Evolutionary conservation across 331 rosid species (phyloP).

Genomic region (Erythrophleum ivorense): DNA sequence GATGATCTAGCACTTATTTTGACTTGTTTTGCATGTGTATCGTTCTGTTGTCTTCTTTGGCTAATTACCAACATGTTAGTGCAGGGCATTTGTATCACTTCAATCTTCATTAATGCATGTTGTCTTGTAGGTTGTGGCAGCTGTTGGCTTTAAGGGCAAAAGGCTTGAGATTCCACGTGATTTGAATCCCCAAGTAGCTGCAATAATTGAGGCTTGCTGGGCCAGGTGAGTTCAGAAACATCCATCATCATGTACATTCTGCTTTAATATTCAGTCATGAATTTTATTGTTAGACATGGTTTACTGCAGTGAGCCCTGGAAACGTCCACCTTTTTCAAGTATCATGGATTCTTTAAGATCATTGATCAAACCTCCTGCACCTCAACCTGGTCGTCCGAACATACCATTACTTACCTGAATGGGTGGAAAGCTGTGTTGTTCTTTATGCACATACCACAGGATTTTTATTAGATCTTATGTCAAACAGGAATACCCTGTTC

Average conservation of each 20-base stretch:
- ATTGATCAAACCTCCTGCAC: constrained; percentile 69
- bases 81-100: constrained; percentile 12
- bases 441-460: constrained; percentile 66
- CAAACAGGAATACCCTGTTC: constrained; percentile 53
- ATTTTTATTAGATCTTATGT: constrained; percentile 57
- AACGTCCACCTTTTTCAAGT: constrained; percentile 86
- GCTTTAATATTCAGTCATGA: constrained; percentile 5
- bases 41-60: not conserved
- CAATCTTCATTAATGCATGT: constrained; percentile 16
- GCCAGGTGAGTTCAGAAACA: constrained; percentile 72
- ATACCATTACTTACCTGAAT: constrained; percentile 61
- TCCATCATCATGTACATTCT: constrained; percentile 17
- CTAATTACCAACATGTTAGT: constrained; percentile 5
- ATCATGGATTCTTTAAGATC: constrained; percentile 89
- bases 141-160: constrained; percentile 87
- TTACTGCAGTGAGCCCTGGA: constrained; percentile 89
- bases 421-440: constrained; percentile 46
- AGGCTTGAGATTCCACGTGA: constrained; percentile 92
- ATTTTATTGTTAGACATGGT: constrained; percentile 31
- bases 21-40: constrained; percentile 23
- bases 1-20: constrained; percentile 15
- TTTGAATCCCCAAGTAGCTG: constrained; percentile 78
- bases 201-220: constrained; percentile 93
- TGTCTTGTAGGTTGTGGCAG: constrained; percentile 83
- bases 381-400: constrained; percentile 72